phyloP scores from a whole-genome alignment of 495 filamentous ascomycete genomes.

The Penicillium cinerascens region DNA sequence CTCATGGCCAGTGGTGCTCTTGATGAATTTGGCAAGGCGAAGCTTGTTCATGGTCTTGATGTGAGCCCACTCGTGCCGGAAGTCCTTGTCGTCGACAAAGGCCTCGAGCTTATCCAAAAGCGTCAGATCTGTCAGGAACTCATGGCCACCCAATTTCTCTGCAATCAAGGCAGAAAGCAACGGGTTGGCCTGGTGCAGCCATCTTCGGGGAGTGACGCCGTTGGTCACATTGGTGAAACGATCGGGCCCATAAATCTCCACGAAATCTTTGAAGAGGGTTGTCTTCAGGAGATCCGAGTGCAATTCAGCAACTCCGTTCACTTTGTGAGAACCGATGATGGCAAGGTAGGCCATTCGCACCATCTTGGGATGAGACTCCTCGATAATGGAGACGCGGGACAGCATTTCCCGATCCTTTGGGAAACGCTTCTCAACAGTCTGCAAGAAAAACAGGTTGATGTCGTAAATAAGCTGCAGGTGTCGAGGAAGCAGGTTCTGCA shows the following conservation, averaged over 20 bases:
- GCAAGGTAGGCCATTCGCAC: conserved; percentile 94
- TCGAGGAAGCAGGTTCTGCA: conserved; percentile 89
- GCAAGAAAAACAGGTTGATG: conserved; percentile 92
- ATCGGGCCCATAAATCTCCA: conserved; percentile 86
- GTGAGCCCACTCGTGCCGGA: conserved; percentile 86
- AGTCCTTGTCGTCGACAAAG: conserved; percentile 77
- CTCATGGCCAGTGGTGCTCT: conserved; percentile 67
- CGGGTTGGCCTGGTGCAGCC: conserved; percentile 97
- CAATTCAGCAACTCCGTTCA: conserved; percentile 95
- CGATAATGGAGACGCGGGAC: conserved; percentile 85
- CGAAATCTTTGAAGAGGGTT: conserved; percentile 99
- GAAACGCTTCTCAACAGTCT: conserved; percentile 82
- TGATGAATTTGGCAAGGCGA: conserved; percentile 85
- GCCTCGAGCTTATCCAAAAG: conserved; percentile 77
- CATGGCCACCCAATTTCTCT: conserved; percentile 75
- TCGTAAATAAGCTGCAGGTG: conserved; percentile 99
- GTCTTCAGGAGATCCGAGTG: conserved; percentile 96
- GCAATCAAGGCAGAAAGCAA: conserved; percentile 87
- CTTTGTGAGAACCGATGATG: conserved; percentile 96
- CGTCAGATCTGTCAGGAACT: conserved; percentile 85
- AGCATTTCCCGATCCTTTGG: conserved; percentile 86
- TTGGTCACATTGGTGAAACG: conserved; percentile 99
- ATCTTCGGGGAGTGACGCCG: conserved; percentile 89
- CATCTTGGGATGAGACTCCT: conserved; percentile 97
- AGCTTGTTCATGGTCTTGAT: conserved; percentile 82